Evolutionary conservation across 371 early-diverging fungal genomes (phyloP), one percentile per base, ranked within the genome.

Genomic region (Mucor irregularis): DNA sequence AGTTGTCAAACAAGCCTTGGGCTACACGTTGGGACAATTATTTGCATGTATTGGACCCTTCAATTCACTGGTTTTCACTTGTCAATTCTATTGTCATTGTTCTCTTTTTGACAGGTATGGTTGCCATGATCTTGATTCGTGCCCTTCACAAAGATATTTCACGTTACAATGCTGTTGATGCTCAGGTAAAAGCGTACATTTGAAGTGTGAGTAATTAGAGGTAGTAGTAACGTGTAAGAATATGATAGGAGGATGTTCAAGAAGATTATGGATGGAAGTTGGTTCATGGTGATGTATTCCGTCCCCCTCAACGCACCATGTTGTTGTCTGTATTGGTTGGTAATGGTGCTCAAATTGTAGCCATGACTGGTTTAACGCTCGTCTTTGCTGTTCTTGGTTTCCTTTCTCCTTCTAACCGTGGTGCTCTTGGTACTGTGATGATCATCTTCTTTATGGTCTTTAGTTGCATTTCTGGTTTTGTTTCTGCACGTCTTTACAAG

Each of bases 351-450:
- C 98, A 98, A 66, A 71, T 96, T 47, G 83, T 94, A 49, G 85
- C 83, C 64, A 96, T 98, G 97, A 76, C 87, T 10, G 76, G 83
- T n/a, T 76, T 90, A 21, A 92, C 90, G 0, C 71, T 80, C 81
- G 87, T 88, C 0, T 94, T 98, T 83, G 96, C 97, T 21, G 87
- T 92, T n/a, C 84, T 98, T 37, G 98, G 98, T 6, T 96, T 98
- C 81, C 73, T 98, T 43, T 94, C 95, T 5, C 97, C 97, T 1
- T 93, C 96, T 0, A 90, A 88, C 67, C 94, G 98, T 43, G 97
- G 97, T 30, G 90, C 96, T 2, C 79, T 98, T 33, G 85, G 83
- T 3, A 96, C 96, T 3, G 88, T 94, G 42, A 89, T 91, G 83
- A 81, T 98, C 30, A 77, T 94, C 40, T 89, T 95, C 59, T 97